Evolutionary conservation across 2,329 filamentous ascomycete genomes (phyloP).

Genomic region (Peltaster fructicola): DNA sequence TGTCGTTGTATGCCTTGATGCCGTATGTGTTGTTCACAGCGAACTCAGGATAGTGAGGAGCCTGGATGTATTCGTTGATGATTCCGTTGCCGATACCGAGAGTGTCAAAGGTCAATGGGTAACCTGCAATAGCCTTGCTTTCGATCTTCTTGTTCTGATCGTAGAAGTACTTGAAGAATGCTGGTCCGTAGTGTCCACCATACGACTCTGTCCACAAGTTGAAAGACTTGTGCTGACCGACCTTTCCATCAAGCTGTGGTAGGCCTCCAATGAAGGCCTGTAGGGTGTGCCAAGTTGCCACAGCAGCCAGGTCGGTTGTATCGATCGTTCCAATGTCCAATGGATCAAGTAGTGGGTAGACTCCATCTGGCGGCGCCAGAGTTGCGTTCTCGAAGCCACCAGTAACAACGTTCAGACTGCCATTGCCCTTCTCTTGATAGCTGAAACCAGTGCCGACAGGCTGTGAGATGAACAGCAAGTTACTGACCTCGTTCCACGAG

Average conservation of each 20-base stretch:
- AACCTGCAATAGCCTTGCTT: constrained; percentile 24
- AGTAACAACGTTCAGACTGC: constrained; percentile 26
- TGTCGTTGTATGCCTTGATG: constrained; percentile 37
- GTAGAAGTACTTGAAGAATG: constrained; percentile 40
- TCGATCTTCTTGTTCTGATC: constrained; percentile 38
- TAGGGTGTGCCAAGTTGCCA: constrained; percentile 36
- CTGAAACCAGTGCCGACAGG: constrained; percentile 42
- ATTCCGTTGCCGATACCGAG: constrained; percentile 40
- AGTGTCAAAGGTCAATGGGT: constrained; percentile 31
- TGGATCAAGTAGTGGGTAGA: constrained; percentile 33
- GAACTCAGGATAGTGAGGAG: constrained; percentile 33
- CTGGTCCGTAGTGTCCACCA: constrained; percentile 37
- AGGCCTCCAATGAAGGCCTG: constrained; percentile 36
- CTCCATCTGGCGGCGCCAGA: constrained; percentile 22
- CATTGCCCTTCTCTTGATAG: constrained; percentile 25
- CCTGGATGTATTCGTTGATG: constrained; percentile 35
- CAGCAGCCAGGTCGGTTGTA: constrained; percentile 39
- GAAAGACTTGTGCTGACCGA: constrained; percentile 33
- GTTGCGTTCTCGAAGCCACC: constrained; percentile 29
- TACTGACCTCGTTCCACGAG: constrained; percentile 41
- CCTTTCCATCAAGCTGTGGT: constrained; percentile 29
- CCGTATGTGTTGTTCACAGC: constrained; percentile 39
- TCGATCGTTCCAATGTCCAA: constrained; percentile 25
- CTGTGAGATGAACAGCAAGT: constrained; percentile 45
- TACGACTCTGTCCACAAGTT: constrained; percentile 51